Base-by-base conservation (phyloP, 805 yeast species). In the Cyberlindnera sargentensis region DNA sequence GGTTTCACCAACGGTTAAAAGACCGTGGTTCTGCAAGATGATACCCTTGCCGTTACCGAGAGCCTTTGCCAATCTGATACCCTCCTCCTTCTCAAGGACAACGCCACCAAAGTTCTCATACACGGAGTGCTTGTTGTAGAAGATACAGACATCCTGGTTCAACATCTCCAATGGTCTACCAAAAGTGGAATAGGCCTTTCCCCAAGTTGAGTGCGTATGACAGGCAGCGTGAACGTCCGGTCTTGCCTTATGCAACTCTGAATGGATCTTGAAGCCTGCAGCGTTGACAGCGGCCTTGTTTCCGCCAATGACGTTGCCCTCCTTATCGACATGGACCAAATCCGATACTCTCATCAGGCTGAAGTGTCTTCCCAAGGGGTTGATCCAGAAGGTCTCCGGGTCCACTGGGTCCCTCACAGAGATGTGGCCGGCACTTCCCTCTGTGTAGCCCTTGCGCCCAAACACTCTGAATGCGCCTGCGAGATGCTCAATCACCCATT, bases 381-480 rank as follows among this genome's bases (percentile, higher is more conserved):
- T 87, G 60, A 87, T 84, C 95, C 95, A 87, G 61, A 87, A 87
- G 3, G 91, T 84, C 37, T 70, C 61, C n/a, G 83, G 83, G 49
- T 82, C 78, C 36, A 84, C 78, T 3, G 96, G 95, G 57, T 87
- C 96, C 52, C 93, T 73, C 9, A 87, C 73, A 7, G 93, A 82
- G 45, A 87, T 86, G 60, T 87, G 96, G 24, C 96, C 96, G 0
- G 95, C 88, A 23, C 78, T 62, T 11, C 95, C 95, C 60, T 84
- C 88, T 15, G 80, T 70, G 62, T 66, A 86, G 15, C 86, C 87
- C 51, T 75, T 77, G 57, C 95, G 72, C n/a, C 86, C 89, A 61
- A 87, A 84, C 2, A 83, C 75, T 48, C 95, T 72, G 68, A 86
- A 86, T 1, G 91, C 90, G 31, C 82, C 93, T 2, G 95, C 95